Base-by-base conservation (phyloP, 2,329 filamentous ascomycete genomes). In the Beauveria australis region DNA sequence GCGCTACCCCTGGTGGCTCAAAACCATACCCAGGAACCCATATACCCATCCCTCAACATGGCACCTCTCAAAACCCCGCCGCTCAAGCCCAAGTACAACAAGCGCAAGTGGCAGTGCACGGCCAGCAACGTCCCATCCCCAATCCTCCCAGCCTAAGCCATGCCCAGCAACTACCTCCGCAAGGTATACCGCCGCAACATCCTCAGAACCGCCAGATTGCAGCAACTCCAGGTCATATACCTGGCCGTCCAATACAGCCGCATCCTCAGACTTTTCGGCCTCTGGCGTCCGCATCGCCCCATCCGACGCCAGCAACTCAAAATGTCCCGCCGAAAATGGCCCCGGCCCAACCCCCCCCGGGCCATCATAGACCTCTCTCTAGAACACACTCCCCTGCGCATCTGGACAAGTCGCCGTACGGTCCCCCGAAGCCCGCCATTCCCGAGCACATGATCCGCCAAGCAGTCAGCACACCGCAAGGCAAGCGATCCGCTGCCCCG, bases 371-470 rank as follows among this genome's bases (percentile, higher is more conserved):
- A 16, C 58, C 67, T 24, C 63, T 70, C 22, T 63, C 70, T 2
- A 62, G 67, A 22, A 61, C 67, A 52, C 64, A 65, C 3, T 62
- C 71, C 19, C 62, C 63, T 30, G 64, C 67, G 24, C 66, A 66
- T 41, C 68, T 67, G 58, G 70, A 73, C 61, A 75, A 68, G 62
- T 67, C 68, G 12, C 67, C 73, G 2, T 70, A 73, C 41, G 73
- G 76, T 56, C 67, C 66, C 7, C 71, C 72, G 8, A 68, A 70
- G 47, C 73, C 74, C 43, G 72, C 74, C 5, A 73, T 77, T 41
- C 73, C 75, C n/a, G 73, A 75, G 44, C 74, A 75, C 62, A 73
- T 77, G 48, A 74, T 74, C 60, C 71, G 75, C n/a, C 74, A 76
- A 61, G 70, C 71, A 19, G 65, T 73, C 30, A 68, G 67, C 56